Base-by-base conservation (phyloP, 192 early-diverging fungal genomes). In the Coemansia sp. region DNA sequence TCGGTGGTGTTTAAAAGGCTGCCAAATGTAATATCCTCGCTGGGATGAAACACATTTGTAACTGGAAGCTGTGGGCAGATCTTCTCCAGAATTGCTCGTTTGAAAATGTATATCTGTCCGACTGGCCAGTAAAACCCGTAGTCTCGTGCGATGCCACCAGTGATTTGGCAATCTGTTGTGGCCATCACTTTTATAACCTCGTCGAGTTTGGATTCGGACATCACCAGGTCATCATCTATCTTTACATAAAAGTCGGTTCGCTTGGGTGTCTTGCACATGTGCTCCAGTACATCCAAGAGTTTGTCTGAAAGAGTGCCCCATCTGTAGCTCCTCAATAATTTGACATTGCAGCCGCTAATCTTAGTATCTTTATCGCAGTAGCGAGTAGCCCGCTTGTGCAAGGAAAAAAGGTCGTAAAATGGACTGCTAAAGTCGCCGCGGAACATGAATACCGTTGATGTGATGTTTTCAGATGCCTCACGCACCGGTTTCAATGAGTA, bases 241-340 rank as follows among this genome's bases (percentile, higher is more conserved):
- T 59, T 59, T 18, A 59, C 39, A 12, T 59, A 59, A n/a, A 59
- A 59, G n/a, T 59, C 58, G 21, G 58, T 59, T 12, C 42, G 40
- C 30, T 59, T 20, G 5, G 58, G 7, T 8, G 25, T 10, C 58
- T 15, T 59, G 39, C 58, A 59, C 37, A 59, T 23, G 12, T 42
- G 2, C 2, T 28, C 58, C 2, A 59, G 12, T 9, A 39, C 12
- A 26, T 59, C 58, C 7, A 59, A 33, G 7, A 59, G 58, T 28
- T 59, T 59, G 6, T 26, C 18, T 4, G 37, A 37, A 2, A 59
- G n/a, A 10, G 39, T 59, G 5, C 34, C 34, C 58, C 58, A 59
- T 25, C 12, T 59, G 39, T 59, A 59, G 39, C 25, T 59, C 13
- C 18, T 42, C 21, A 39, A 7, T 7, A 59, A 39, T 31, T 59